Percentiles rank a stretch among this genome's conserved stretches.
phyloP scores from a whole-genome alignment of 495 filamentous ascomycete genomes.

The Aspergillus sparsus region DNA sequence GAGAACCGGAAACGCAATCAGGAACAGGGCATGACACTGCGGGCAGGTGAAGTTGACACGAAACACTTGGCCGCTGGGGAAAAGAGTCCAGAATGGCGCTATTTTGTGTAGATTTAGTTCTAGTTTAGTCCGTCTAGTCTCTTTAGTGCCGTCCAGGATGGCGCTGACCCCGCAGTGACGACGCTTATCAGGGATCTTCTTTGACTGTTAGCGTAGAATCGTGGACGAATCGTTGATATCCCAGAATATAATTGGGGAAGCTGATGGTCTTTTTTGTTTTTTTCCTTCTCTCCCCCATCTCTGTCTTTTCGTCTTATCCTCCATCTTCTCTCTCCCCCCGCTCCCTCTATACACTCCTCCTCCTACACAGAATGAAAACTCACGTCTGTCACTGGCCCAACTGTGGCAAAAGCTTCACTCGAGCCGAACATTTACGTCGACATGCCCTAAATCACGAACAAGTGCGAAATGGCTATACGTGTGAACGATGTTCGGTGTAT shows the following conservation, averaged over 20 bases:
- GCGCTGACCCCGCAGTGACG: neutral
- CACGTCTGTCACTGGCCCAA: slow-evolving; percentile 48
- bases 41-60: slow-evolving; percentile 61
- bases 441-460: slow-evolving; percentile 57
- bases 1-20: slow-evolving; percentile 64
- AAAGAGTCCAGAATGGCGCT: slow-evolving; percentile 59
- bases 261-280: no score
- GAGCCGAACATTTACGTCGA: slow-evolving; percentile 60
- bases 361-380: slow-evolving; percentile 27
- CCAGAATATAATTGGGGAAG: no score
- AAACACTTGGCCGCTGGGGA: slow-evolving; percentile 62
- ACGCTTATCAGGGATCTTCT: neutral
- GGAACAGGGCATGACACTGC: slow-evolving; percentile 56
- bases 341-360: no score
- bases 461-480: slow-evolving; percentile 52
- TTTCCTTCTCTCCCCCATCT: no score
- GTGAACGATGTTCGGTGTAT: slow-evolving; percentile 57
- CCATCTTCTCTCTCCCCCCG: neutral
- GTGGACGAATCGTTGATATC: no score
- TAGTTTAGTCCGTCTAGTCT: no score
- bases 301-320: neutral
- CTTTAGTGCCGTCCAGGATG: neutral
- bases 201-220: no score
- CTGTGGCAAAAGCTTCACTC: slow-evolving; percentile 58
- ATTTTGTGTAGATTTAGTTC: slow-evolving; percentile 49